These are phyloP conservation scores for Sporobolomyces phaffii DNA, from an alignment of 768 basidiomycete species.

Conservation along the genomic window DNA sequence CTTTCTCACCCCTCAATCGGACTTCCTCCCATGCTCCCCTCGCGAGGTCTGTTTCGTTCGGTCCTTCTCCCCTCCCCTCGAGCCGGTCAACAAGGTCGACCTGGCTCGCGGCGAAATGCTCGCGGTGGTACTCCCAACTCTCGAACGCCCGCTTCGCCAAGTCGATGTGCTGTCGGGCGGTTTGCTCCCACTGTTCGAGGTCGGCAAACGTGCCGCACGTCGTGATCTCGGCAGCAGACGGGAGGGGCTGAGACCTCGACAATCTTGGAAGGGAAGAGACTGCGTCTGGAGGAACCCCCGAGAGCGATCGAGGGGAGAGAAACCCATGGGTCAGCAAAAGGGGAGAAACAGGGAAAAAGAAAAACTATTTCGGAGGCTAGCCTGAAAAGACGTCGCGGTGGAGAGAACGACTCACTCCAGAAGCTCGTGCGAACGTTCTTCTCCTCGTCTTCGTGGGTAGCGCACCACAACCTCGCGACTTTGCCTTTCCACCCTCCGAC, in stretches of 20 bases:
- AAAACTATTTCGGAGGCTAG: too few species aligned
- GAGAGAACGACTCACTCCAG: constrained; percentile 19
- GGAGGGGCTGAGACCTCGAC: constrained; percentile 14
- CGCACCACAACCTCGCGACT: constrained; percentile 29
- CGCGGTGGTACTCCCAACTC: constrained; percentile 29
- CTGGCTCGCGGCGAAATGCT: constrained; percentile 26
- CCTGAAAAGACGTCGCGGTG: too few species aligned
- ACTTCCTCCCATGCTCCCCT: constrained; percentile 33
- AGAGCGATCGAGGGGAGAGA: too few species aligned
- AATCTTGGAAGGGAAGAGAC: constrained; percentile 32
- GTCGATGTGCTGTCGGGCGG: constrained; percentile 16
- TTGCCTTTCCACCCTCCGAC: constrained; percentile 38
- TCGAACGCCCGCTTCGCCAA: constrained; percentile 25
- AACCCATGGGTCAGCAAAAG: neutral
- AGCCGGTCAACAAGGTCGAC: constrained; percentile 30
- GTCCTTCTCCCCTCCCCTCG: constrained; percentile 28
- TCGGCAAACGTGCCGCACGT: constrained; percentile 19
- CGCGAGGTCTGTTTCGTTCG: constrained; percentile 13
- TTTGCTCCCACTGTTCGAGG: constrained; percentile 30
- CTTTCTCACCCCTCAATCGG: constrained; percentile 28
- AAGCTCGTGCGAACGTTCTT: constrained; percentile 20
- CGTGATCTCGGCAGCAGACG: constrained; percentile 17
- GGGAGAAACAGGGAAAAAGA: neutral
- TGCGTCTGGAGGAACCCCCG: constrained; percentile 22
- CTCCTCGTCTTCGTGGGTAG: constrained; percentile 33